Base-by-base conservation (phyloP, 768 basidiomycete species). In the Amanita pallidorosea region DNA sequence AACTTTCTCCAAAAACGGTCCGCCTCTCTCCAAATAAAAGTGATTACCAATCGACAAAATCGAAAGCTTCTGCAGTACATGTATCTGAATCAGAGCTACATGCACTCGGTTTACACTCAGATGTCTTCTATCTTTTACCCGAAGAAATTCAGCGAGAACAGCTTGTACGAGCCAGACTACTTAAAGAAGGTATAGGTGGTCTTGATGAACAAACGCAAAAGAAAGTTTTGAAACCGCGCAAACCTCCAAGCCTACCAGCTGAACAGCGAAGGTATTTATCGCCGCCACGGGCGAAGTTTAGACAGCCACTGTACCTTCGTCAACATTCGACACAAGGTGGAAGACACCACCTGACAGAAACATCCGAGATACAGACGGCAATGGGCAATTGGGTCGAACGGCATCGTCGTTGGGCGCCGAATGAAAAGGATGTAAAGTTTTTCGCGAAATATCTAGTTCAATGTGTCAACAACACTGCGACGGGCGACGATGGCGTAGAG, bases 311-410 rank as follows among this genome's bases (percentile, higher is more conserved):
- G 1, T 65, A 70, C 48, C 67, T 88, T 43, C 75, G 81, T 50
- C 79, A 77, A 53, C 49, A 50, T 34, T 29, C 40, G 15, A 50
- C 22, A 35, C 77, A 79, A 53, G 76, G 77, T 27, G 74, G 75
- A 44, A 69, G 71, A 46, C 75, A 72, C 53, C 72, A 74, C 22
- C 81, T 83, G 47, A 75, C 74, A 11, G 80, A 85, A 58, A 75
- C 80, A 18, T 76, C 76, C 22, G 89, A 92, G 54, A 75, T 97
- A 12, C 81, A 89, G 63, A 65, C 65, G 4, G 72, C 85, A 18
- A 73, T 97, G 36, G 81, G 82, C 55, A 62, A 70, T 33, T 97
- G 93, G 93, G 80, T 97, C 7, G 70, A 76, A 41, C 65, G 71
- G 1, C 83, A 86, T 53, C 65, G 65, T 45, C 70, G 75, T 41